Percentiles rank a stretch among this genome's conserved stretches.
Conservation (phyloP, 2,329 filamentous ascomycete genomes). For the Colletotrichum sansevieriae region DNA sequence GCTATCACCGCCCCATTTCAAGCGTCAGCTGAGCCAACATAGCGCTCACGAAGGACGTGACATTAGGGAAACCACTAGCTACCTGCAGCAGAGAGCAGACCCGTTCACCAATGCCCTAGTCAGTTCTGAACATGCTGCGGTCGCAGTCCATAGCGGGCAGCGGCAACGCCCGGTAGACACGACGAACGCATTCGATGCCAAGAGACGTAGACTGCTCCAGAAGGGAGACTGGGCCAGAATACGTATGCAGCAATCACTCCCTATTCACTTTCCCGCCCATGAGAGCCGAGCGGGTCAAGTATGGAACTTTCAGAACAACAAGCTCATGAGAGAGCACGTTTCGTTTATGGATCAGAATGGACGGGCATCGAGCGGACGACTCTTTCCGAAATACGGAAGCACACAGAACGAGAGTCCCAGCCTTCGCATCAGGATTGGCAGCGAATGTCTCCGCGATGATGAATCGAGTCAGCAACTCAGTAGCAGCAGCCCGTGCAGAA, state of each 20-base stretch:
- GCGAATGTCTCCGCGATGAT: constrained; percentile 22
- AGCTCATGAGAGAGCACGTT: neutral
- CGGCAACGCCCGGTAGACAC: neutral
- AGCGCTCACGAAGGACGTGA: neutral
- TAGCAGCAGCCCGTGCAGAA: constrained; percentile 2
- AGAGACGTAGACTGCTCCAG: constrained; percentile 40
- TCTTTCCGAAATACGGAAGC: neutral
- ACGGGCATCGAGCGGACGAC: neutral
- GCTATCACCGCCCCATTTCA: constrained; percentile 31
- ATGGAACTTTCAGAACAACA: constrained; percentile 35
- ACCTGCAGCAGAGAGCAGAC: neutral
- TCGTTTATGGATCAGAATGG: neutral
- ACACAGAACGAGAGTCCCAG: constrained; percentile 9
- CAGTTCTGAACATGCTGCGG: neutral
- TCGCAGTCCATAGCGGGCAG: neutral
- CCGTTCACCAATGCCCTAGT: neutral
- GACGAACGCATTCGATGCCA: constrained; percentile 26
- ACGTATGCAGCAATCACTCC: constrained; percentile 48
- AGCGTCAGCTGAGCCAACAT: constrained; percentile 42
- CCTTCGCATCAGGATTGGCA: constrained; percentile 39
- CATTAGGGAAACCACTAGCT: too few species aligned
- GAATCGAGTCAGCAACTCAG: constrained; percentile 3
- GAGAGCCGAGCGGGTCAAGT: constrained; percentile 1
- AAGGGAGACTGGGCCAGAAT: constrained; percentile 49
- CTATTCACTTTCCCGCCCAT: constrained; percentile 22